Evolutionary conservation across 352 stramenopile species (phyloP), one percentile per base, ranked within the genome.

Genomic region (Globisporangium orthogonon): DNA sequence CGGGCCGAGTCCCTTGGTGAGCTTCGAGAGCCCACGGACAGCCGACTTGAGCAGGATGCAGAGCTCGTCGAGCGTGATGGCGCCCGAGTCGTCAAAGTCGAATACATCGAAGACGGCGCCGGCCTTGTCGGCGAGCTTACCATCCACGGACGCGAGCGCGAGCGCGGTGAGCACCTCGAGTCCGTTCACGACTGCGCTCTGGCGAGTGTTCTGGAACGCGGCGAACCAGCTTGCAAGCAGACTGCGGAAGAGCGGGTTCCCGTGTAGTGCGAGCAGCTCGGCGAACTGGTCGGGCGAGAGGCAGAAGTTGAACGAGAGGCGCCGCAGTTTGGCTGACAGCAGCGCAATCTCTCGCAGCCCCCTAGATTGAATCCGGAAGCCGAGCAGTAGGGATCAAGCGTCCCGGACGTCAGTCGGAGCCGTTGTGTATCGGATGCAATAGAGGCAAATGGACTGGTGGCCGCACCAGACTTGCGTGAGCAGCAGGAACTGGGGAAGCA

Each of bases 291-390:
- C 60, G 3, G 60, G 39, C 10, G 75, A 83, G 35, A 91, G 69
- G 39, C 77, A 88, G 50, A 89, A 89, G 52, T 88, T 91, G 73
- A 91, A 89, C 53, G 78, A 89, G 33, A 89, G 60, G 5, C 61
- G 59, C 10, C 77, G 73, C 15, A 91, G 67, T 17, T 72, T 68
- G 10, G 52, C 49, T 10, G 81, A 91, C 13, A 91, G 67, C 56
- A 81, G 61, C 29, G 64, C 65, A 17, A 91, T 72, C 56, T 91
- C 78, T 3, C 71, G 60, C 51, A 87, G 61, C 0, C 73, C 74
- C 73, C 73, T 85, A 31, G 23, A 5, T 14, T n/a, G n/a, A 10
- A 9, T 18, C 9, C 31, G 31, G 17, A 47, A 9, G 18, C 7
- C 14, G 30, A 10, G 18, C 23, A 23, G 23, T 23, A 23, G 23